Evolutionary conservation across 2,329 filamentous ascomycete genomes (phyloP).

Genomic region (Sclerotinia glacialis): DNA sequence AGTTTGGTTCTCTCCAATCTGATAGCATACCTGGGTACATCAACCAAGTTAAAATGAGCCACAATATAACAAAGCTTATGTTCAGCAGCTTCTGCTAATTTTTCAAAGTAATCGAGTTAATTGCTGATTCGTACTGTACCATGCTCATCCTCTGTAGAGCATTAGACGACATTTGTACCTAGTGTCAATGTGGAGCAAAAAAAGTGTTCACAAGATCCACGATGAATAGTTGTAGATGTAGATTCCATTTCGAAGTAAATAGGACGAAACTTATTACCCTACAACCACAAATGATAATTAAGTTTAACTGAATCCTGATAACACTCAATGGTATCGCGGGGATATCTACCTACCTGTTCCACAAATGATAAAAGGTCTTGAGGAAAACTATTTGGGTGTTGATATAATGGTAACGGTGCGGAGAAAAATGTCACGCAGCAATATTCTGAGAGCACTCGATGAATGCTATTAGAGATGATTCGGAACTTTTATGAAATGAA

Average conservation of each 20-base stretch:
- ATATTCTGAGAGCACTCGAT: too few species aligned
- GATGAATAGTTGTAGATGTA: not conserved
- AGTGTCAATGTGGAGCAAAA: not conserved
- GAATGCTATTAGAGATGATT: too few species aligned
- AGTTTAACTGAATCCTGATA: too few species aligned
- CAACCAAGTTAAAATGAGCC: not conserved
- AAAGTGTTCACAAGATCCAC: not conserved
- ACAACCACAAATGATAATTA: not conserved
- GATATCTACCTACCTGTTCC: too few species aligned
- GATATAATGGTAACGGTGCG: too few species aligned
- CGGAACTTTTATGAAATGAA: too few species aligned
- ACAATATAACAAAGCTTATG: constrained; percentile 2
- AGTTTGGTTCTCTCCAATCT: not conserved
- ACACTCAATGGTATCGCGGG: too few species aligned
- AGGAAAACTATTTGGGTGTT: too few species aligned
- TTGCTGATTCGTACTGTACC: not conserved
- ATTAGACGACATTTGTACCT: not conserved
- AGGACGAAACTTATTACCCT: not conserved
- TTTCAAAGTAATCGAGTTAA: not conserved
- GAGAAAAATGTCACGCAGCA: too few species aligned
- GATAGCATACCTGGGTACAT: not conserved
- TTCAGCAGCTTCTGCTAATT: not conserved
- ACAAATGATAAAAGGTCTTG: too few species aligned
- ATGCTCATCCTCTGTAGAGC: not conserved
- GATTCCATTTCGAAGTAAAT: not conserved